phyloP scores from a whole-genome alignment of 257 asterid species.

The Lantana camara region DNA sequence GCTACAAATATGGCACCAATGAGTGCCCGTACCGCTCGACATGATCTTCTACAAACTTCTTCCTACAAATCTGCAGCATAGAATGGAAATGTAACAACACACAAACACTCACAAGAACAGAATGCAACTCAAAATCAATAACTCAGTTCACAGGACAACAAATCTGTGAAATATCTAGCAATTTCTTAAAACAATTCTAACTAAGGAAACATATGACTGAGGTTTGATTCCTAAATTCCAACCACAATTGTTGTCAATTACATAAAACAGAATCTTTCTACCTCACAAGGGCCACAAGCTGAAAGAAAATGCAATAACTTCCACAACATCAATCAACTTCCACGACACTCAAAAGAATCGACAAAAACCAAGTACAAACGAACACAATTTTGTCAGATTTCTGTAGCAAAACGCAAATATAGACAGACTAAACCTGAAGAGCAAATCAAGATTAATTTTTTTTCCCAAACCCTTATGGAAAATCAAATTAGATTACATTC shows the following conservation, averaged over 20 bases:
- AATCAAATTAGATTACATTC: conserved; percentile 16
- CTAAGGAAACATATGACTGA: not conserved
- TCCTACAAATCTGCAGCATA: not conserved
- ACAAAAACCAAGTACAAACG: not conserved
- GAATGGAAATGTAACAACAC: too few relatives aligned
- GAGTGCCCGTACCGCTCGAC: conserved; percentile 57
- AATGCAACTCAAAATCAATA: too few relatives aligned
- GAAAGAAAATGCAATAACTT: not conserved
- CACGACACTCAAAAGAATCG: conserved; percentile 2
- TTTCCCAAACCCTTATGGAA: not conserved
- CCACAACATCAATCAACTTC: not conserved
- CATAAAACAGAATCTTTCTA: too few relatives aligned
- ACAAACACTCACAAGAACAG: too few relatives aligned
- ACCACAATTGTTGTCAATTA: too few relatives aligned
- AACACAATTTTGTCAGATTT: not conserved
- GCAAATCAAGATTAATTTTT: conserved; percentile 9
- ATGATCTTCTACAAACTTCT: conserved; percentile 27
- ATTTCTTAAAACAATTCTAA: not conserved
- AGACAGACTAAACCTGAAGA: conserved; percentile 5
- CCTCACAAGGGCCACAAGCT: too few relatives aligned
- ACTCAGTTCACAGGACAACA: not conserved
- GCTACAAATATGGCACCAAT: conserved; percentile 84
- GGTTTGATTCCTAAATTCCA: not conserved
- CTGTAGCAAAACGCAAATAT: conserved; percentile 7
- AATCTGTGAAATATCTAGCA: not conserved